A percentile compares a stretch with the other conserved stretches of the same genome.
phyloP scores from a whole-genome alignment of 306 rosid species.

The Fragaria ananassa region DNA sequence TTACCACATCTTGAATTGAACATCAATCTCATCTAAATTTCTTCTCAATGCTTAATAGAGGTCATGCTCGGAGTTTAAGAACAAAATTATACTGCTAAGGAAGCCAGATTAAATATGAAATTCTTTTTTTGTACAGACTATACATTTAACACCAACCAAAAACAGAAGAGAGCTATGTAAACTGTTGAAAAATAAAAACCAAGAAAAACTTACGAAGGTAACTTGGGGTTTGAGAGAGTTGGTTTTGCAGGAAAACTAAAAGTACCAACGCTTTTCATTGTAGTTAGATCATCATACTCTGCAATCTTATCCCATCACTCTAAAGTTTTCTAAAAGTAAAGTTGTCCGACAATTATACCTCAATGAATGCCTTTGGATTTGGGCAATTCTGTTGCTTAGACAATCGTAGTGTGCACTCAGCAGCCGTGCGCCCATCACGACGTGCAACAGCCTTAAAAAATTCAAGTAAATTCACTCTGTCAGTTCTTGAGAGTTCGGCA shows the following conservation, averaged over 20 bases:
- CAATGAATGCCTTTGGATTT: conserved; percentile 85
- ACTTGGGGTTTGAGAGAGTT: background rate
- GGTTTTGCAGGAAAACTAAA: background rate
- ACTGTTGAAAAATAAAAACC: background rate
- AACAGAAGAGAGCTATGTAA: background rate
- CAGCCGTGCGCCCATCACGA: conserved; percentile 94
- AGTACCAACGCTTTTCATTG: background rate
- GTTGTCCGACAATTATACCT: conserved; percentile 46
- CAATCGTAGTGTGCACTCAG: conserved; percentile 70
- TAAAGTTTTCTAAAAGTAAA: background rate
- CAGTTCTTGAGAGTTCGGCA: conserved; percentile 91
- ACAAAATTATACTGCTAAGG: background rate
- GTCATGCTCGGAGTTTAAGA: background rate
- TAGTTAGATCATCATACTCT: background rate
- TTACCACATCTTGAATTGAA: background rate
- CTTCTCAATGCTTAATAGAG: background rate
- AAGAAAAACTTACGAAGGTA: background rate
- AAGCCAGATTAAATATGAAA: background rate
- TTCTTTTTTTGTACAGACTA: background rate
- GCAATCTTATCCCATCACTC: background rate
- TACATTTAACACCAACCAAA: background rate
- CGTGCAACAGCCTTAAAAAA: conserved; percentile 93
- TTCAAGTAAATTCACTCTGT: conserved; percentile 78
- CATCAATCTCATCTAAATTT: background rate
- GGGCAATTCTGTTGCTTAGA: conserved; percentile 94